Evolutionary conservation across 2,329 filamentous ascomycete genomes (phyloP).

Genomic region (Cytospora mali): DNA sequence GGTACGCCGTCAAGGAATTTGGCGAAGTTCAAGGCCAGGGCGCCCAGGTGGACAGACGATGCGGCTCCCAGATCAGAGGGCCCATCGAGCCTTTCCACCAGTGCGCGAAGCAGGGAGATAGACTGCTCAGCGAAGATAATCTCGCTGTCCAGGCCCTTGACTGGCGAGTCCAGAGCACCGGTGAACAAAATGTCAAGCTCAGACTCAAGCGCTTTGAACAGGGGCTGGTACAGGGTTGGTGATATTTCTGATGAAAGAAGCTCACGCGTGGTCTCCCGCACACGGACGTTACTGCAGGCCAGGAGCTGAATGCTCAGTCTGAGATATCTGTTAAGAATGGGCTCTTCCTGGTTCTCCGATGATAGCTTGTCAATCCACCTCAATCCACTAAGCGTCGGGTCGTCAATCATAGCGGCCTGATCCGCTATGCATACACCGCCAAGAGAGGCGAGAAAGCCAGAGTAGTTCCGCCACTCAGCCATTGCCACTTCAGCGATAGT

Average conservation of each 20-base stretch:
- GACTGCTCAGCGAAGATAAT: conserved; percentile 70
- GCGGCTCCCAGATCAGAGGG: conserved; percentile 64
- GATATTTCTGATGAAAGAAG: conserved; percentile 68
- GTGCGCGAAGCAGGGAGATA: conserved; percentile 62
- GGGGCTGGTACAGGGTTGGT: conserved; percentile 60
- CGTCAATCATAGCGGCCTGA: conserved; percentile 59
- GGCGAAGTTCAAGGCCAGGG: conserved; percentile 66
- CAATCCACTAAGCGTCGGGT: conserved; percentile 57
- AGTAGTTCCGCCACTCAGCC: conserved; percentile 69
- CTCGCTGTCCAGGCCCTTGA: conserved; percentile 60
- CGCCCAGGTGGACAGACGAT: conserved; percentile 65
- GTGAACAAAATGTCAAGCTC: conserved; percentile 67
- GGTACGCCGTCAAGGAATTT: conserved; percentile 64
- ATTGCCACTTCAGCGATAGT: conserved; percentile 57
- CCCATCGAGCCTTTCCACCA: conserved; percentile 66
- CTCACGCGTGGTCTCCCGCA: conserved; percentile 68
- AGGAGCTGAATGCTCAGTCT: conserved; percentile 66
- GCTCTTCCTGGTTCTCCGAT: conserved; percentile 62
- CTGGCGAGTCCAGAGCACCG: conserved; percentile 53
- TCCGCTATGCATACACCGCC: conserved; percentile 67
- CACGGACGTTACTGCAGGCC: conserved; percentile 64
- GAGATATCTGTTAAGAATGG: conserved; percentile 62
- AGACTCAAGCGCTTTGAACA: conserved; percentile 67
- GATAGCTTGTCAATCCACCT: conserved; percentile 67
- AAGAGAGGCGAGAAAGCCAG: conserved; percentile 68